Evolutionary conservation across 768 basidiomycete genomes (phyloP).

Genomic region (Mycena galericulata): DNA sequence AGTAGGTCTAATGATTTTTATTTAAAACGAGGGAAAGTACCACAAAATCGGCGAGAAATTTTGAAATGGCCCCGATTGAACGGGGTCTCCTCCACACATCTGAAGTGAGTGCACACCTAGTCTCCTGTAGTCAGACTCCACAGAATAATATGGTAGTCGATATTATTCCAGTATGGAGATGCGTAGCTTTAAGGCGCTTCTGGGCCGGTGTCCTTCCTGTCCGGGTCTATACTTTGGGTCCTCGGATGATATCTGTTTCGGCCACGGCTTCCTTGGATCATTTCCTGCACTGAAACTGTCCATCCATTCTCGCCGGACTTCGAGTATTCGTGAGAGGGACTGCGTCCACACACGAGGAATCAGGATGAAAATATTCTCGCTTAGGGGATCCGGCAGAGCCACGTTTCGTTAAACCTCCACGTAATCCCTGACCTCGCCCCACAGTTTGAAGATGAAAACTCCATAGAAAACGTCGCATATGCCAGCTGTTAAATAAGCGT

Average conservation of each 20-base stretch:
- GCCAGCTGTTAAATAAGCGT: slow-evolving; percentile 14
- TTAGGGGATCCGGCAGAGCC: background rate
- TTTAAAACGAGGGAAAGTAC: no score
- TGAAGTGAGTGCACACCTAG: no score
- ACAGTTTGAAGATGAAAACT: background rate
- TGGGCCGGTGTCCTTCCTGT: slow-evolving; percentile 6
- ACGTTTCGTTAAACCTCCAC: slow-evolving; percentile 2
- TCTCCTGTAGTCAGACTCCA: no score
- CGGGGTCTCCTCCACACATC: no score
- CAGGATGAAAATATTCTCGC: slow-evolving; percentile 4
- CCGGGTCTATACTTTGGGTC: background rate
- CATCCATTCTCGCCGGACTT: slow-evolving; percentile 4
- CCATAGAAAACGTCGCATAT: slow-evolving; percentile 15
- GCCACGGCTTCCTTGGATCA: slow-evolving; percentile 26
- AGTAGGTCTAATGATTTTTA: no score
- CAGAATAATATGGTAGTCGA: no score
- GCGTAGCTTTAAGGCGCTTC: slow-evolving; percentile 26
- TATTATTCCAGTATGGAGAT: no score
- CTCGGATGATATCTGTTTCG: no score
- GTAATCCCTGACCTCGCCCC: slow-evolving; percentile 24
- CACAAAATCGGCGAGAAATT: no score
- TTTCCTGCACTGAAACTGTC: background rate
- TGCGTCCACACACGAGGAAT: background rate
- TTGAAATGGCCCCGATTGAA: no score
- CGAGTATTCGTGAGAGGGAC: background rate